A percentile compares a stretch with the other conserved stretches of the same genome.
phyloP scores from a whole-genome alignment of 306 rosid species.

The Mimosa pudica region DNA sequence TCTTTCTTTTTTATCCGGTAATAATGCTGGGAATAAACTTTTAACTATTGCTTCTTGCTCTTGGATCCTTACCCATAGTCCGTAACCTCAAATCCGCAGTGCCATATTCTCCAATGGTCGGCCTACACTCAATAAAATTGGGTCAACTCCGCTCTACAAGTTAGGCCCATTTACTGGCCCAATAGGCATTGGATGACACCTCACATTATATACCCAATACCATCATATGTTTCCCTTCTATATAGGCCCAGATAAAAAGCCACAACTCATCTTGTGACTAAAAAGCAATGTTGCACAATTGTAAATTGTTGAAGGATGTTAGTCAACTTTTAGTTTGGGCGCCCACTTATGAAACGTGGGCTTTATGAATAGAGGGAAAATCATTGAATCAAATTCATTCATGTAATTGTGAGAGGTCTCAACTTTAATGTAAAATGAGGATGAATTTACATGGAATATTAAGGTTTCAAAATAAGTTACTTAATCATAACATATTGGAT shows the following conservation, averaged over 20 bases:
- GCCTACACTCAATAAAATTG: not conserved
- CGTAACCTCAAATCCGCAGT: not conserved
- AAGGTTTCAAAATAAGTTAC: too few species aligned
- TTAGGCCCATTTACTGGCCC: not conserved
- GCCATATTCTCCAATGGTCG: not conserved
- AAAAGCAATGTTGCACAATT: not conserved
- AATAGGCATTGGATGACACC: not conserved
- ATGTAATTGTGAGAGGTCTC: too few species aligned
- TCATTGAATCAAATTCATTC: not conserved
- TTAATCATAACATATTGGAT: too few species aligned
- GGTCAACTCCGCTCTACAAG: too few species aligned
- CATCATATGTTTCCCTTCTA: not conserved
- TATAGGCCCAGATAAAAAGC: not conserved
- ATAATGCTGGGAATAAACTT: not conserved
- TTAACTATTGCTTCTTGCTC: not conserved
- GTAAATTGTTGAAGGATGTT: not conserved
- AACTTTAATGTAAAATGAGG: too few species aligned
- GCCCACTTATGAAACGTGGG: not conserved
- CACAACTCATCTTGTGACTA: not conserved
- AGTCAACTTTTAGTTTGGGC: not conserved
- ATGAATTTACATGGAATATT: too few species aligned
- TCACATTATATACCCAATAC: not conserved
- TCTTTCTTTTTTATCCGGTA: not conserved
- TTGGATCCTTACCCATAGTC: not conserved
- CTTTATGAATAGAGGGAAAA: not conserved